Evolutionary conservation across 2,329 filamentous ascomycete species (phyloP).

Genomic region (Colletotrichum sp.): DNA sequence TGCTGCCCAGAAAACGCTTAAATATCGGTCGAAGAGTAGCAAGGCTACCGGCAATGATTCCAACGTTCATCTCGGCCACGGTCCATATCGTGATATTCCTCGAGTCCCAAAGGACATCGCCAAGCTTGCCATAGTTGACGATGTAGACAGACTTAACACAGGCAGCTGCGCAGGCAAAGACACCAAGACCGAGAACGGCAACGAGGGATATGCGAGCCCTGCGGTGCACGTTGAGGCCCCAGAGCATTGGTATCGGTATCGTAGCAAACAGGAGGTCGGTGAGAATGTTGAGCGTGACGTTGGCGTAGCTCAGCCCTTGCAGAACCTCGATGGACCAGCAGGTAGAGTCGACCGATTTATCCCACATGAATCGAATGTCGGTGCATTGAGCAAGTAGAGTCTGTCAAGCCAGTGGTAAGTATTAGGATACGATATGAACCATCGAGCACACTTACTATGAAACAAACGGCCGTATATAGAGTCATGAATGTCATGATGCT

Average conservation of each 20-base stretch:
- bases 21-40: conserved; percentile 40
- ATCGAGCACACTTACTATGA: conserved; percentile 34
- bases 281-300: conserved; percentile 38
- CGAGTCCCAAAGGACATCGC: conserved; percentile 50
- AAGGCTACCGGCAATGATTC: conserved; percentile 40
- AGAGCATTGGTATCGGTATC: conserved; percentile 42
- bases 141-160: conserved; percentile 46
- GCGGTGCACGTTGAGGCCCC: conserved; percentile 43
- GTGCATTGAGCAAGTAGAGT: conserved; percentile 54
- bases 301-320: conserved; percentile 46
- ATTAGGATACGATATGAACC: no score
- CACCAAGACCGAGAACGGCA: conserved; percentile 45
- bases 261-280: conserved; percentile 44
- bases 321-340: conserved; percentile 48
- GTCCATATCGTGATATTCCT: conserved; percentile 55
- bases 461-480: conserved; percentile 35
- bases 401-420: conserved; percentile 14
- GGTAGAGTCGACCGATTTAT: conserved; percentile 37
- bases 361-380: conserved; percentile 50
- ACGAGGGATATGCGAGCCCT: conserved; percentile 44
- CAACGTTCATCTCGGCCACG: conserved; percentile 40
- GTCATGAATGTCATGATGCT: conserved; percentile 41
- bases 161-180: conserved; percentile 48
- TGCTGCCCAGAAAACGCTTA: conserved; percentile 33
- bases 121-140: conserved; percentile 38